These are phyloP conservation scores for Coriaria nepalensis DNA, from an alignment of 306 rosid species.

Conservation along the genomic window DNA sequence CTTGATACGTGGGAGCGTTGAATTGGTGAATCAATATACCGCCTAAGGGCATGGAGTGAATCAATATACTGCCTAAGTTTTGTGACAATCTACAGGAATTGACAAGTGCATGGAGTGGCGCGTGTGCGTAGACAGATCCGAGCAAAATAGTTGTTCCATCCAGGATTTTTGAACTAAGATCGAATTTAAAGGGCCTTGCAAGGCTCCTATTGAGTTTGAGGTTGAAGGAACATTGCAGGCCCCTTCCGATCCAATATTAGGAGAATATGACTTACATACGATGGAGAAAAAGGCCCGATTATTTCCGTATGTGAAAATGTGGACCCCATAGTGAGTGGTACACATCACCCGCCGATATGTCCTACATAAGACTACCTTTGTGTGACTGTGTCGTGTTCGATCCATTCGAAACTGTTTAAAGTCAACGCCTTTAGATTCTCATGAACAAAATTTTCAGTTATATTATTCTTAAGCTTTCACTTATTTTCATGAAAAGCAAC, in stretches of 20 bases:
- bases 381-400: no score
- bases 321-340: slow-evolving; percentile 18
- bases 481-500: no score
- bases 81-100: slow-evolving; percentile 20
- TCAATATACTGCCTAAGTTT: not conserved
- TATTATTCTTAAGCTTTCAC: no score
- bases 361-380: not conserved
- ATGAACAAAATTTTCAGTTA: no score
- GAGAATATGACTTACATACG: slow-evolving; percentile 11
- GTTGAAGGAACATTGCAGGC: slow-evolving; percentile 24
- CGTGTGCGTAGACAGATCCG: slow-evolving; percentile 16
- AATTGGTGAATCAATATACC: not conserved
- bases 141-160: slow-evolving; percentile 18
- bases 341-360: slow-evolving; percentile 16
- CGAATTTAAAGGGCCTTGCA: slow-evolving; percentile 29
- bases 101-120: slow-evolving; percentile 20
- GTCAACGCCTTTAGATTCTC: not conserved
- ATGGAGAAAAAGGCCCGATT: slow-evolving; percentile 6
- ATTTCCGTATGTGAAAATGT: slow-evolving; percentile 21
- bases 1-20: no score
- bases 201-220: slow-evolving; percentile 25
- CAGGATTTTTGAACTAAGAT: slow-evolving; percentile 8
- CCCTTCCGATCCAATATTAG: slow-evolving; percentile 6
- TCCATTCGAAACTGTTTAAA: not conserved
- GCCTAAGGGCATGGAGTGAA: not conserved